Evolutionary conservation across 2,329 filamentous ascomycete genomes (phyloP).

Genomic region (Aspergillus japonicus): DNA sequence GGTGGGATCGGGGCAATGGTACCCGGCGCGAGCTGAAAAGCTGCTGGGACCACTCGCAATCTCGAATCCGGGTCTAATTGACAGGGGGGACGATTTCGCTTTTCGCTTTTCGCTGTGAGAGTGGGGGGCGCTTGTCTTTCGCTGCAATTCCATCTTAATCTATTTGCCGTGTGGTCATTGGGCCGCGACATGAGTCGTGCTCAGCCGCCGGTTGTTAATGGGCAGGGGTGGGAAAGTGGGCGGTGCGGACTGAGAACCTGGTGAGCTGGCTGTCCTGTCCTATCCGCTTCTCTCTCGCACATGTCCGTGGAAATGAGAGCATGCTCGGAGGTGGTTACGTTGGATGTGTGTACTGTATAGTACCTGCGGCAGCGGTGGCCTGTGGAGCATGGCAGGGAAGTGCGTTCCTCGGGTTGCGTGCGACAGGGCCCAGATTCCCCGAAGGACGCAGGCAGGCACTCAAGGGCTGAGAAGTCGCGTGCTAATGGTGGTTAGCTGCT

Average conservation of each 20-base stretch:
- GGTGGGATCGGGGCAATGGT: not conserved
- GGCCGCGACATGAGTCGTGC: not conserved
- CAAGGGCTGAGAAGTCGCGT: not conserved
- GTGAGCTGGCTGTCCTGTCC: too few relatives aligned
- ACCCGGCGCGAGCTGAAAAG: not conserved
- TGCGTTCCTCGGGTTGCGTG: not conserved
- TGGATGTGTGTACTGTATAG: not conserved
- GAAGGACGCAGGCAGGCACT: not conserved
- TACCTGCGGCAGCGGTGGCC: not conserved
- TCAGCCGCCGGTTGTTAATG: not conserved
- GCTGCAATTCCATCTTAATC: not conserved
- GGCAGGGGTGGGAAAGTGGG: not conserved
- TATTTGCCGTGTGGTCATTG: not conserved
- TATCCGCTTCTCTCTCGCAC: not conserved
- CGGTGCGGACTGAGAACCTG: not conserved
- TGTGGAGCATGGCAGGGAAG: not conserved
- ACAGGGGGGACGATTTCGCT: not conserved
- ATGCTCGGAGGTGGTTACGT: not conserved
- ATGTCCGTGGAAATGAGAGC: not conserved
- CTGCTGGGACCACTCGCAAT: not conserved
- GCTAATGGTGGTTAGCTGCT: not conserved
- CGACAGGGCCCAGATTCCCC: not conserved
- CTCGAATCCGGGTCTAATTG: not conserved
- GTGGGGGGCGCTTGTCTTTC: not conserved
- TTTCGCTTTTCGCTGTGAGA: not conserved